These are phyloP conservation scores for Calonectria pteridis DNA, from an alignment of 2,329 filamentous ascomycete species.

Conservation along the genomic window DNA sequence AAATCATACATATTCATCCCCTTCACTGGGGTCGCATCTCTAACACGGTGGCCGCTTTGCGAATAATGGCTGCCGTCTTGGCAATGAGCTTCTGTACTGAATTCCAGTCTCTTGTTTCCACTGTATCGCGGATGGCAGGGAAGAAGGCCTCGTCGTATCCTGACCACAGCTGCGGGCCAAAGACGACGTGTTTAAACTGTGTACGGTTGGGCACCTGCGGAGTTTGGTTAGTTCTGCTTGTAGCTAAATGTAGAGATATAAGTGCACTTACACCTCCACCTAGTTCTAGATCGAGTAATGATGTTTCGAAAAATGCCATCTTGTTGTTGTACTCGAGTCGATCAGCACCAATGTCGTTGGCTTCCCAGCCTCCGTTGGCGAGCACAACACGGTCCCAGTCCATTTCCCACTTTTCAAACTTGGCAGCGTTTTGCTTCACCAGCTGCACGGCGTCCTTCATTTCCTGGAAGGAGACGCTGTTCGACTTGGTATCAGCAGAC, in stretches of 20 bases:
- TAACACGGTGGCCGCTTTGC: conserved; percentile 64
- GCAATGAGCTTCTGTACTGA: conserved; percentile 76
- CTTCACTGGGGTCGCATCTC: conserved; percentile 45
- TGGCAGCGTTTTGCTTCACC: conserved; percentile 62
- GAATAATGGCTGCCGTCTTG: conserved; percentile 78
- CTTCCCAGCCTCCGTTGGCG: conserved; percentile 81
- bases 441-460: conserved; percentile 68
- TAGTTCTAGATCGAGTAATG: conserved; percentile 80
- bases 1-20: conserved; percentile 35
- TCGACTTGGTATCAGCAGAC: conserved; percentile 24
- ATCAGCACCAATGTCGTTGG: conserved; percentile 72
- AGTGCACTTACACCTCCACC: conserved; percentile 79
- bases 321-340: conserved; percentile 83
- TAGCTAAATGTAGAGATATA: neutral
- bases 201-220: conserved; percentile 82
- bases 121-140: conserved; percentile 86
- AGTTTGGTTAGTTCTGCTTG: conserved; percentile 27
- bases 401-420: conserved; percentile 82
- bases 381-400: conserved; percentile 82
- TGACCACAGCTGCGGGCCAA: conserved; percentile 85
- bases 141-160: conserved; percentile 51
- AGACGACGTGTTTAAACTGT: conserved; percentile 94
- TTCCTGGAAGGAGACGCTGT: conserved; percentile 47
- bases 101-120: conserved; percentile 79
- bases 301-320: conserved; percentile 85